A percentile compares a stretch with the other conserved stretches of the same genome.
phyloP scores from a whole-genome alignment of 2,329 filamentous ascomycete species.

The Chaetothyriales sp. region DNA sequence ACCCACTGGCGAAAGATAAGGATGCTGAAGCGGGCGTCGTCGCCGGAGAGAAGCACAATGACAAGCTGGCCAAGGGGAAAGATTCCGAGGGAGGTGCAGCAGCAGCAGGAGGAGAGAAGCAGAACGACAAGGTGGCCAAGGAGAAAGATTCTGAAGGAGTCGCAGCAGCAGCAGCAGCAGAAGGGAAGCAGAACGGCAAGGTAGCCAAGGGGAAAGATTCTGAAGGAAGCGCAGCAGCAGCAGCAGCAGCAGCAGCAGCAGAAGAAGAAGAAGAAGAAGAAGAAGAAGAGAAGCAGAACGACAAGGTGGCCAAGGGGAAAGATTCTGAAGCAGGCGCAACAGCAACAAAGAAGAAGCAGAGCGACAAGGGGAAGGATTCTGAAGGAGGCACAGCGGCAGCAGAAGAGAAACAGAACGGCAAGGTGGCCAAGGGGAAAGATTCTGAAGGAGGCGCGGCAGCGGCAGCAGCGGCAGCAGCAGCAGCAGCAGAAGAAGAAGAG shows the following conservation, averaged over 20 bases:
- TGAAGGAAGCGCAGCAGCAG: no score
- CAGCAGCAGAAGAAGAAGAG: constrained; percentile 15
- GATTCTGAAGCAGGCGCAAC: background rate
- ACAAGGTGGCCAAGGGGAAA: background rate
- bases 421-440: background rate
- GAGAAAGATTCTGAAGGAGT: background rate
- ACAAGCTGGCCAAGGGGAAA: constrained; percentile 22
- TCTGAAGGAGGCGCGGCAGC: background rate
- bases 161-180: background rate
- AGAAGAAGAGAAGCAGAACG: background rate
- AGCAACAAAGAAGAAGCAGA: background rate
- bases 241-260: no score
- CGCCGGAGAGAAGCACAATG: constrained; percentile 30
- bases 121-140: background rate
- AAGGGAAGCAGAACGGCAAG: no score
- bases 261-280: no score
- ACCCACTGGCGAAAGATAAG: constrained; percentile 30
- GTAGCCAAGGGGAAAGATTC: no score
- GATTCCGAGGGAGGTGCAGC: background rate
- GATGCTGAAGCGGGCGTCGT: constrained; percentile 26
- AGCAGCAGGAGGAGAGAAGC: background rate
- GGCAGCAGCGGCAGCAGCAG: constrained; percentile 12
- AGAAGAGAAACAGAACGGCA: background rate
- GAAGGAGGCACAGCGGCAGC: no score
- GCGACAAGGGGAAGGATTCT: background rate